These are phyloP conservation scores for Sporothrix inflata DNA, from an alignment of 2,329 filamentous ascomycete genomes.

Conservation along the genomic window DNA sequence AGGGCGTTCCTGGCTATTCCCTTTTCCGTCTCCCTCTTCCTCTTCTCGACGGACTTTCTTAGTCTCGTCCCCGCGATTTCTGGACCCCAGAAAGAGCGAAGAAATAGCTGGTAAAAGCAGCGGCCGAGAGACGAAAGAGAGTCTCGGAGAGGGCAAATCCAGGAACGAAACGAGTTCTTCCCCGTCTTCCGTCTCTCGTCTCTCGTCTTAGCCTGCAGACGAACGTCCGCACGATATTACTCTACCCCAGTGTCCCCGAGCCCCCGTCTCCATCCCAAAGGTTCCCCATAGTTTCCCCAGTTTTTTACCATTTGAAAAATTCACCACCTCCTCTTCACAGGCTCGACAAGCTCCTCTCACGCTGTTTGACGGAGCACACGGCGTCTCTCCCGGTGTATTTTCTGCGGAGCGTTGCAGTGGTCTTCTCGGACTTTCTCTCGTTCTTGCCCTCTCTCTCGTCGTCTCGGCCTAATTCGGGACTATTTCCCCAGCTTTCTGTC, in stretches of 20 bases:
- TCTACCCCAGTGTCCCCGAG: neutral
- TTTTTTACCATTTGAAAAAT: neutral
- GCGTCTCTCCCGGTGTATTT: slow-evolving; percentile 10
- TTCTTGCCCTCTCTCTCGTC: neutral
- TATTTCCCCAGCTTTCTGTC: neutral
- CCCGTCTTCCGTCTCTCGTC: neutral
- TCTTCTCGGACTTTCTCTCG: neutral
- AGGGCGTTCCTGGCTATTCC: neutral
- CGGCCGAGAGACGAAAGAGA: neutral
- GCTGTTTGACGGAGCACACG: neutral
- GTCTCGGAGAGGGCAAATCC: neutral
- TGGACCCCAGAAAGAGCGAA: neutral
- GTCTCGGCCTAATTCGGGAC: slow-evolving; percentile 9
- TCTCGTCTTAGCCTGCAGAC: neutral
- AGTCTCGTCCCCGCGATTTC: neutral
- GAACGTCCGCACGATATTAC: slow-evolving; percentile 6
- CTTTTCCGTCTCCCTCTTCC: neutral
- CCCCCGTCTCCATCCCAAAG: neutral
- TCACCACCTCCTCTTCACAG: too few relatives aligned
- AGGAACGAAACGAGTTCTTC: neutral
- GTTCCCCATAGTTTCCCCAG: slow-evolving; percentile 10
- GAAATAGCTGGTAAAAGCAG: neutral
- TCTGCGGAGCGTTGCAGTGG: slow-evolving; percentile 11
- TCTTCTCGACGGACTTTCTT: neutral
- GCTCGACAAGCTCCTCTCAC: too few relatives aligned